Base-by-base conservation (phyloP, 768 basidiomycete genomes). In the Lepiota subincarnata region DNA sequence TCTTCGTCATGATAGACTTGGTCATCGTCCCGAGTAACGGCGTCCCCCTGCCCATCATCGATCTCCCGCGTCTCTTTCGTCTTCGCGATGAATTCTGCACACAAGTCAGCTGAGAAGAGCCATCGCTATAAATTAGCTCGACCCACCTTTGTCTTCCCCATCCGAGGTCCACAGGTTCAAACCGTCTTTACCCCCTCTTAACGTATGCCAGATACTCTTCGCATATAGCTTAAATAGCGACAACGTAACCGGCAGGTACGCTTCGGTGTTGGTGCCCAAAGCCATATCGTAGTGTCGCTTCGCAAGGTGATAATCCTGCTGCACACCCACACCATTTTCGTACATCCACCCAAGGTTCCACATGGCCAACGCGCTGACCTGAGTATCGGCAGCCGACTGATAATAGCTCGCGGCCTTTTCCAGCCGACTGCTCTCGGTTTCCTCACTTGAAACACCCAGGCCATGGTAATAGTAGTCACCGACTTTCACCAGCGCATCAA, bases 341-440 rank as follows among this genome's bases (percentile, higher is more conserved):
- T 98, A 98, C 97, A 98, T 98, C 91, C 92, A 98, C 1, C 96
- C 97, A 10, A 98, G 72, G 64, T 98, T 97, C 93, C 93, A 98
- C 86, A 97, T 92, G 1, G 97, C 94, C 58, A 98, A 75, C 1
- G 97, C 93, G 60, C 93, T 97, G 61, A 88, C 60, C 56, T 95
- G 91, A 1, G 92, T 95, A 58, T 94, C 92, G 1, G 91, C 92
- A 3, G 97, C 97, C 26, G 90, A 88, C 64, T 91, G 93, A 63
- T 99, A 99, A 65, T 91, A 98, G 22, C 86, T 83, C 0, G 90
- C 94, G 0, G 97, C 97, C 60, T 93, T 93, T 66, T 96, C 94
- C 66, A 84, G 83, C 14, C 89, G 80, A 16, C 75, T 62, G 1
- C 73, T 62, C 60, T 86, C 82, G 2, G 67, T 62, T 47, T 84